Evolutionary conservation across 176 grass and related monocot species (phyloP), one percentile per base, ranked within the genome.

Genomic region (Tillandsia fasciculata): DNA sequence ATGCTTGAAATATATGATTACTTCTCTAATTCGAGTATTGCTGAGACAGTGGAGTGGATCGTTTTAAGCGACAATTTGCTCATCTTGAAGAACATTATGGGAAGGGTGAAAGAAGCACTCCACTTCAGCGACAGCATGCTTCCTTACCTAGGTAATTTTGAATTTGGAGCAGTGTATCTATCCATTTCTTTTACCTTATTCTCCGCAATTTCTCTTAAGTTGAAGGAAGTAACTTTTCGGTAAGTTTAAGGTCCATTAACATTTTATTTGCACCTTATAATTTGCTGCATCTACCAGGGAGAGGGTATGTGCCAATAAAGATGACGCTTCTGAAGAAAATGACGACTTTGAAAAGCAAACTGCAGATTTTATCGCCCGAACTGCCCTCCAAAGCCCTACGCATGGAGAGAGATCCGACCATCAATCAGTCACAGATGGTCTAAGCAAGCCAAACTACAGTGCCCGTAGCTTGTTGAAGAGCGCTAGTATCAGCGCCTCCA

Each of bases 51-150:
- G 92, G 92, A 28, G 88, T 96, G 33, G 92, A 96, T 85, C 92
- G 81, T 75, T 96, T 96, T 65, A 96, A 91, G 70, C 80, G 88
- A 65, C 92, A 96, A 70, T 96, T 96, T 72, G 88, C 74, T 82
- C 86, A 91, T 89, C 88, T 96, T 6, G 83, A 96, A 80, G 92
- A 96, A 84, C 76, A 81, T 52, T 67, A 68, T 87, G 81, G 81
- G 49, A 88, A 76, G 73, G 83, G 86, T 50, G 92, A 91, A 26
- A 91, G 84, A 52, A 84, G 68, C 75, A 74, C 69, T 64, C 88
- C 88, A 14, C 64, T 87, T 51, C 64, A 74, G 28, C 75, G 88
- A 64, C 92, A 91, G 52, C 83, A 96, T 78, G 83, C 50, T 77
- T 96, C 92, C 54, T 78, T 96, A 75, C 92, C 88, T 72, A 89